Base-by-base conservation (phyloP, 2,329 filamentous ascomycete species). In the Teratosphaeria zuluensis region DNA sequence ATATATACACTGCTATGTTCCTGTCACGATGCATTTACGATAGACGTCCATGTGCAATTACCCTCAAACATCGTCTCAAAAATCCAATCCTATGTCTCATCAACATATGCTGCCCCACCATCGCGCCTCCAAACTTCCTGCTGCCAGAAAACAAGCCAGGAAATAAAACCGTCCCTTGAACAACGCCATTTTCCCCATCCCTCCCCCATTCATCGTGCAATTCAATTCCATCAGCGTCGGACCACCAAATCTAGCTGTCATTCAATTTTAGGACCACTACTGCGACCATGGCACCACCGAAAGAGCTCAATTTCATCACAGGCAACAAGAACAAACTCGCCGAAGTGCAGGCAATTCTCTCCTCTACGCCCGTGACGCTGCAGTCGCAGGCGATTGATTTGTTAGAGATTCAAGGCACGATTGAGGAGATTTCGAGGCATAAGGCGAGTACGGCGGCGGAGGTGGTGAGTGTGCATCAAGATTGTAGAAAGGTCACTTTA, bases 311-410 rank as follows among this genome's bases (percentile, higher is more conserved):
- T 76, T 99, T 99, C 78, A 95, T 99, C 72, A 97, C 92, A 1
- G 89, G 92, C 74, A 99, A 99, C 76, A 85, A 87, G 70, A 95
- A 96, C 78, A 99, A 99, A 78, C 82, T 99, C 58, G 78, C 81
- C 59, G 94, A 99, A 78, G 91, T 96, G 65, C 85, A 89, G 74
- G 87, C 88, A 19, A 96, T 99, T 66, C 82, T 99, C 2, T 85
- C 87, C 66, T 79, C 83, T 8, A 83, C 82, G 59, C 64, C 70
- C 9, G 87, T 96, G 64, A 79, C 86, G 63, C 81, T 99, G 51
- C 81, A 83, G 58, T 92, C 81, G 75, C 84, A 89, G 73, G 79
- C 83, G 38, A 75, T 96, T 32, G 91, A 97, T 70, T 78, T 97
- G 21, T 81, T 88, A 33, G 94, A 99, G 77, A 85, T 97, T 54